Conservation (phyloP, 352 stramenopile genomes). For the Phytophthora cryptogea region DNA sequence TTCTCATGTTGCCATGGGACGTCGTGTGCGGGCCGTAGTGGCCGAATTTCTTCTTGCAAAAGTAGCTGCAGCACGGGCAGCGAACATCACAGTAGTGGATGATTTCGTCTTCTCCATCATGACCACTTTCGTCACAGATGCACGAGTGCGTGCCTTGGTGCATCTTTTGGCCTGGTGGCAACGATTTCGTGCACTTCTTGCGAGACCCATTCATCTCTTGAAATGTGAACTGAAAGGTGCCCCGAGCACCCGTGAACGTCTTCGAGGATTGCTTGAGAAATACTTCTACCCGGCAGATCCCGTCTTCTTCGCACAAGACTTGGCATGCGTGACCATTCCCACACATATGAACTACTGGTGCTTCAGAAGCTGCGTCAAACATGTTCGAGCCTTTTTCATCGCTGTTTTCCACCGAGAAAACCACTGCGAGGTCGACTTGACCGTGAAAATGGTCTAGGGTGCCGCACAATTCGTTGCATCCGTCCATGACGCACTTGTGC, state of each 20-base stretch:
- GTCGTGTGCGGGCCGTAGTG: conserved; percentile 64
- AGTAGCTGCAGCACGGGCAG: conserved; percentile 79
- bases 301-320: conserved; percentile 54
- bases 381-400: conserved; percentile 36
- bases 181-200: conserved; percentile 56
- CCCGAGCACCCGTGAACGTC: conserved; percentile 59
- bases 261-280: conserved; percentile 72
- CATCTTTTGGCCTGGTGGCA: conserved; percentile 48
- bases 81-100: conserved; percentile 76
- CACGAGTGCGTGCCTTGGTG: conserved; percentile 58
- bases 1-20: conserved; percentile 82
- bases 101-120: conserved; percentile 16
- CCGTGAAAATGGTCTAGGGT: conserved; percentile 73
- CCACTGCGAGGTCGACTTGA: conserved; percentile 44
- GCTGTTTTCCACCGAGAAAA: conserved; percentile 53
- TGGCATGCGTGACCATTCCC: conserved; percentile 56
- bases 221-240: conserved; percentile 71
- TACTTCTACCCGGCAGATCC: conserved; percentile 74
- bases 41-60: conserved; percentile 64
- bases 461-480: conserved; percentile 55
- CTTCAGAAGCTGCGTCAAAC: conserved; percentile 47
- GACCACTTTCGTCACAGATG: conserved; percentile 20
- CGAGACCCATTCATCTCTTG: conserved; percentile 83
- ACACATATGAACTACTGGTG: conserved; percentile 68
- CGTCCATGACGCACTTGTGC: conserved; percentile 61